Percentiles rank a stretch among this genome's conserved stretches.
Evolutionary conservation across 164 flowering plant species (phyloP).

Genomic region (Magnolia kwangsiensis): DNA sequence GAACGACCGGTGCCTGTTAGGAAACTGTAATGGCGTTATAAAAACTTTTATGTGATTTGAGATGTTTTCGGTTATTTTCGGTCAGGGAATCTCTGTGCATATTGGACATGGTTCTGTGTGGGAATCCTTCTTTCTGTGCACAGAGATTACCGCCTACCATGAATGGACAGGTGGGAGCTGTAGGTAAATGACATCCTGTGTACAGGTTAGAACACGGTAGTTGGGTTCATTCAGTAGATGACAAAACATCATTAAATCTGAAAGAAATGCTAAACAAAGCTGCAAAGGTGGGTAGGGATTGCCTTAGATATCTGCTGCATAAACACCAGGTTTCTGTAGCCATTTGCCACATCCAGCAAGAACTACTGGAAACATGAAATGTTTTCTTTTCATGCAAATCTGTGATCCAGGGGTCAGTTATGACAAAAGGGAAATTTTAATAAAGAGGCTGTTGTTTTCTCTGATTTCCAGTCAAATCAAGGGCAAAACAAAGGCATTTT

Average conservation of each 20-base stretch:
- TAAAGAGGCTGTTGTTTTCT: too few species aligned
- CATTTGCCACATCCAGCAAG: too few species aligned
- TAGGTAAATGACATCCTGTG: background rate
- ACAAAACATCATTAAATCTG: background rate
- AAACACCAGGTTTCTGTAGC: too few species aligned
- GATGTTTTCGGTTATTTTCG: too few species aligned
- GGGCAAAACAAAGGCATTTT: too few species aligned
- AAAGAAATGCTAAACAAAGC: background rate
- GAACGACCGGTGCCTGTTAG: background rate
- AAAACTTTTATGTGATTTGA: too few species aligned
- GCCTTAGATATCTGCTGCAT: background rate
- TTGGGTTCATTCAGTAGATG: background rate
- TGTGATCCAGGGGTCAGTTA: too few species aligned
- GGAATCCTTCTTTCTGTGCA: background rate
- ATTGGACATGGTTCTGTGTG: background rate
- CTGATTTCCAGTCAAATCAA: too few species aligned
- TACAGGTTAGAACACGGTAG: background rate
- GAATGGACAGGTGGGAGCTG: background rate
- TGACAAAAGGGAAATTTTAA: too few species aligned
- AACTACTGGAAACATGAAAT: too few species aligned
- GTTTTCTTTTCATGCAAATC: too few species aligned
- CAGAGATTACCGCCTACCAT: background rate
- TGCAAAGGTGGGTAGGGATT: background rate
- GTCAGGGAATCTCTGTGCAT: background rate
- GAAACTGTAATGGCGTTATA: too few species aligned